Evolutionary conservation across 139 green algal species (phyloP).

Genomic region (Tetradesmus lagerheimii): DNA sequence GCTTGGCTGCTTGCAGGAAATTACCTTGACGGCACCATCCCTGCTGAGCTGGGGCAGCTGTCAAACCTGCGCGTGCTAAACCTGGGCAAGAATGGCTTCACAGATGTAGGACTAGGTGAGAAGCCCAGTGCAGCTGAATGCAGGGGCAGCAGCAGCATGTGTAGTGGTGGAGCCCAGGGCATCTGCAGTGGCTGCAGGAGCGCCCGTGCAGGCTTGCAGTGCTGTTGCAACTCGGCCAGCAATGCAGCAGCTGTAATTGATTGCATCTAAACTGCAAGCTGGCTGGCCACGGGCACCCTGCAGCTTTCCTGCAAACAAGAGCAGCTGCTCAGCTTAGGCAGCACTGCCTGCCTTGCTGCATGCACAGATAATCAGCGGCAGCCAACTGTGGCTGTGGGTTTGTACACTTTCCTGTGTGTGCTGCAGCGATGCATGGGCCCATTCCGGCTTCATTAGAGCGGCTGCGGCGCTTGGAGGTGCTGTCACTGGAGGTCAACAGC

Average conservation of each 20-base stretch:
- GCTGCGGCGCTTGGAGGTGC: neutral
- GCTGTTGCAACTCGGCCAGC: no score
- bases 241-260: no score
- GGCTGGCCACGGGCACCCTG: no score
- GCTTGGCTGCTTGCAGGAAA: neutral
- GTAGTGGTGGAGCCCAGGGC: no score
- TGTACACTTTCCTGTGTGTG: neutral
- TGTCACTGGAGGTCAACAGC: conserved; percentile 12
- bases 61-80: conserved; percentile 5
- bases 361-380: no score
- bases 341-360: no score
- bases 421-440: neutral
- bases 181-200: no score
- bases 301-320: no score
- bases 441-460: neutral
- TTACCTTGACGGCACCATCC: conserved; percentile 19
- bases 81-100: conserved; percentile 32
- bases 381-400: no score
- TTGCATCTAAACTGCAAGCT: no score
- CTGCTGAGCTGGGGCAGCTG: neutral
- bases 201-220: no score
- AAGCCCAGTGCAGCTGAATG: neutral
- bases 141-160: neutral
- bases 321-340: no score
- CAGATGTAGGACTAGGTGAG: conserved; percentile 13